phyloP scores from a whole-genome alignment of 345 rosid species.

The Physaria fendleri region DNA sequence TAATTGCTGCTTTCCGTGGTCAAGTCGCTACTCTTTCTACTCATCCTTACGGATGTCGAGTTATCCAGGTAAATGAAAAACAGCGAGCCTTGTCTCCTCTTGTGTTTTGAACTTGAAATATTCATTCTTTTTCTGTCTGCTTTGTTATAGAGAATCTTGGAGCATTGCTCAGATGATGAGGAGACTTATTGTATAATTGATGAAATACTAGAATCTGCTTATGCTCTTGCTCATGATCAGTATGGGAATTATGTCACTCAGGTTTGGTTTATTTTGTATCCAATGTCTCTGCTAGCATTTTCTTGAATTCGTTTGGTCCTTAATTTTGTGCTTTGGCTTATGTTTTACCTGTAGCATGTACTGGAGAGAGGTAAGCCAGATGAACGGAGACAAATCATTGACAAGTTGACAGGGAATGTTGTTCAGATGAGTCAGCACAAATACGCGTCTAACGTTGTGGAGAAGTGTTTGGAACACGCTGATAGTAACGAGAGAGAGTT shows the following conservation, averaged over 20 bases:
- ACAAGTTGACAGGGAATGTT: constrained; percentile 74
- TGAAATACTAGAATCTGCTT: constrained; percentile 82
- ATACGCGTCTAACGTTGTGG: constrained; percentile 91
- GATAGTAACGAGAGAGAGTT: constrained; percentile 61
- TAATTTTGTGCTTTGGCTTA: constrained; percentile 6
- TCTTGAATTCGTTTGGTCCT: constrained; percentile 1
- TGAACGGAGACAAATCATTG: constrained; percentile 69
- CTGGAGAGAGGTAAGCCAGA: constrained; percentile 75
- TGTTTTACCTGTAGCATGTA: constrained; percentile 59
- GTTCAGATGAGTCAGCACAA: constrained; percentile 97
- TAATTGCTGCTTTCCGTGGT: constrained; percentile 74
- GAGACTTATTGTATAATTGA: constrained; percentile 78
- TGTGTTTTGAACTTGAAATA: not conserved
- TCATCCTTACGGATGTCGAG: constrained; percentile 99
- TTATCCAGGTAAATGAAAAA: constrained; percentile 61
- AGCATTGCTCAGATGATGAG: constrained; percentile 74
- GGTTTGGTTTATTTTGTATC: constrained; percentile 38
- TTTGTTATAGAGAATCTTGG: constrained; percentile 72
- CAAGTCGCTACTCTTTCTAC: constrained; percentile 82
- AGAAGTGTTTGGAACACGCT: constrained; percentile 89
- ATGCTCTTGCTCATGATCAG: constrained; percentile 83
- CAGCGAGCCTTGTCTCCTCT: not conserved
- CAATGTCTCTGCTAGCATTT: not conserved
- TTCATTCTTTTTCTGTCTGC: constrained; percentile 4
- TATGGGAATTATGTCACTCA: constrained; percentile 98